Evolutionary conservation across 768 basidiomycete genomes (phyloP).

Genomic region (Favolaschia claudopus): DNA sequence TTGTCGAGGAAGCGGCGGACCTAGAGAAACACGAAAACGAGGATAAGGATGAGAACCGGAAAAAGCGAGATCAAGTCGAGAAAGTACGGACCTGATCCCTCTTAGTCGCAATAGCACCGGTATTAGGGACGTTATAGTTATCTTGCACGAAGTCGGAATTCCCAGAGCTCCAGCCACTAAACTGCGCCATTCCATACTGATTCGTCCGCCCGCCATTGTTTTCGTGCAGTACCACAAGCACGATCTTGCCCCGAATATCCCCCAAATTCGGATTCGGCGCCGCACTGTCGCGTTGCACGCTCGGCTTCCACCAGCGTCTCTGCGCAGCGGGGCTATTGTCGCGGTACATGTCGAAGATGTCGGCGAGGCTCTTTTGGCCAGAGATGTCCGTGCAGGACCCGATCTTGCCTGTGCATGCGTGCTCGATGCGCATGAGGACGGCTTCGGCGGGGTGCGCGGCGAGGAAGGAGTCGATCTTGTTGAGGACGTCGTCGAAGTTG

Average conservation of each 20-base stretch:
- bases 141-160: slow-evolving; percentile 23
- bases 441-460: slow-evolving; percentile 18
- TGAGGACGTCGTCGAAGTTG: slow-evolving; percentile 25
- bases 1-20: slow-evolving; percentile 26
- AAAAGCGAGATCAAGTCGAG: not conserved
- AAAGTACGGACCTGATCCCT: slow-evolving; percentile 23
- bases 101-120: slow-evolving; percentile 21
- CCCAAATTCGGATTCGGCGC: slow-evolving; percentile 11
- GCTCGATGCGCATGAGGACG: slow-evolving; percentile 19
- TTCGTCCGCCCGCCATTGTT: slow-evolving; percentile 13
- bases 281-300: slow-evolving; percentile 6
- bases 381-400: slow-evolving; percentile 21
- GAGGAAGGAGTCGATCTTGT: slow-evolving; percentile 19
- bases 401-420: slow-evolving; percentile 20
- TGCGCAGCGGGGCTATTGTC: slow-evolving; percentile 13
- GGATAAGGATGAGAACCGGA: not conserved
- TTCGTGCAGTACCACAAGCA: slow-evolving; percentile 13
- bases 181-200: slow-evolving; percentile 21
- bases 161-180: slow-evolving; percentile 22
- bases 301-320: not conserved
- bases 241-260: slow-evolving; percentile 12
- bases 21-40: not conserved
- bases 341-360: slow-evolving; percentile 22
- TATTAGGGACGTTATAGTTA: slow-evolving; percentile 19
- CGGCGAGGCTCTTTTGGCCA: slow-evolving; percentile 14